phyloP scores from a whole-genome alignment of 768 basidiomycete genomes.

The Cystofilobasidium macerans region DNA sequence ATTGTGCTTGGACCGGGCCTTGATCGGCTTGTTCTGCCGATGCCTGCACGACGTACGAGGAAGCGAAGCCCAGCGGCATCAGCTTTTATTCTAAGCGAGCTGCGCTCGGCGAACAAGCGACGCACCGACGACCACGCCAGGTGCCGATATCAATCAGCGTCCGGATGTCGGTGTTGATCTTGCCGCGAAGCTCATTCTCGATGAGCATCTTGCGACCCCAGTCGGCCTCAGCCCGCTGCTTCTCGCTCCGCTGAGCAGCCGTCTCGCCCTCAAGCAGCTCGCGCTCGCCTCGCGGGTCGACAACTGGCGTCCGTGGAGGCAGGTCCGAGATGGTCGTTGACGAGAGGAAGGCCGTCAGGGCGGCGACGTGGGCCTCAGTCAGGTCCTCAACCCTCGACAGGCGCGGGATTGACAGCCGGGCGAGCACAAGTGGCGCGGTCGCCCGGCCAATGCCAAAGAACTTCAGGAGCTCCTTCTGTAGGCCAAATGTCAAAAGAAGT shows the following conservation, averaged over 20 bases:
- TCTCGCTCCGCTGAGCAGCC: constrained; percentile 8
- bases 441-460: constrained; percentile 79
- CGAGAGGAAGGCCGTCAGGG: constrained; percentile 86
- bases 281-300: constrained; percentile 39
- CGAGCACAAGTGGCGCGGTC: constrained; percentile 70
- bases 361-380: constrained; percentile 74
- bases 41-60: not conserved
- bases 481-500: not conserved
- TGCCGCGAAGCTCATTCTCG: constrained; percentile 72
- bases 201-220: constrained; percentile 64
- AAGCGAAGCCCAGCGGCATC: not conserved
- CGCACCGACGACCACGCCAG: constrained; percentile 67
- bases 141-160: constrained; percentile 90
- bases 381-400: constrained; percentile 67
- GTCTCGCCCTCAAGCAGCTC: constrained; percentile 21
- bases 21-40: constrained; percentile 5
- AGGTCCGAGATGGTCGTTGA: constrained; percentile 66
- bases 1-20: constrained; percentile 13
- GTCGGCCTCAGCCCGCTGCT: constrained; percentile 41
- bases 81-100: not conserved
- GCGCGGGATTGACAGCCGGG: constrained; percentile 85
- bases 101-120: not conserved
- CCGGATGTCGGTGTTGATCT: constrained; percentile 78
- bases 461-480: constrained; percentile 26
- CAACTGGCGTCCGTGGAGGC: constrained; percentile 58